Conservation (phyloP, 164 flowering plant genomes). For the Dillenia suffruticosa region DNA sequence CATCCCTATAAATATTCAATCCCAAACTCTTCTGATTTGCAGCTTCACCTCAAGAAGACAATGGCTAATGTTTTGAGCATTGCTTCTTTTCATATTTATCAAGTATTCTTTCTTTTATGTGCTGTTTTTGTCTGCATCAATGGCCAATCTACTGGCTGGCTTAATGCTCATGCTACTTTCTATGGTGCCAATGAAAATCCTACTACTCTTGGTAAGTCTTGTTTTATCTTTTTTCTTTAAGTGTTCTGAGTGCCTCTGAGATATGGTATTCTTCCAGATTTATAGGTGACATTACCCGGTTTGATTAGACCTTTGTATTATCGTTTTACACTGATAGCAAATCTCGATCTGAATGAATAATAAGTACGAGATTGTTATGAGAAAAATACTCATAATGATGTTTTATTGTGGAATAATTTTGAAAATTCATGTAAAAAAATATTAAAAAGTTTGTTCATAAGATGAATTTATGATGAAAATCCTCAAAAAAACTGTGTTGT, state of each 20-base stretch:
- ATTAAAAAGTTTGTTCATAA: too few relatives aligned
- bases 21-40: too few relatives aligned
- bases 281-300: too few relatives aligned
- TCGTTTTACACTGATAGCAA: background rate
- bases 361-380: background rate
- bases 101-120: constrained; percentile 5
- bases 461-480: too few relatives aligned
- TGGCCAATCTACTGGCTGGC: constrained; percentile 36
- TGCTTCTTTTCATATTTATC: background rate
- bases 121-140: constrained; percentile 14
- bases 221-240: too few relatives aligned
- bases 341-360: background rate
- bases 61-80: too few relatives aligned
- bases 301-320: background rate
- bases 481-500: too few relatives aligned
- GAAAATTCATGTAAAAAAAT: too few relatives aligned
- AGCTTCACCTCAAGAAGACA: too few relatives aligned
- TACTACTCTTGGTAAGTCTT: constrained; percentile 48
- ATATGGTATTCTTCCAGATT: background rate
- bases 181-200: constrained; percentile 58
- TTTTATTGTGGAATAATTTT: background rate
- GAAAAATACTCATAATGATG: background rate
- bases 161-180: constrained; percentile 60
- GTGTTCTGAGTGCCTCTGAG: too few relatives aligned
- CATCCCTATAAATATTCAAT: too few relatives aligned